Conservation (phyloP, 371 early-diverging fungal genomes). For the Mucor plumbeus region DNA sequence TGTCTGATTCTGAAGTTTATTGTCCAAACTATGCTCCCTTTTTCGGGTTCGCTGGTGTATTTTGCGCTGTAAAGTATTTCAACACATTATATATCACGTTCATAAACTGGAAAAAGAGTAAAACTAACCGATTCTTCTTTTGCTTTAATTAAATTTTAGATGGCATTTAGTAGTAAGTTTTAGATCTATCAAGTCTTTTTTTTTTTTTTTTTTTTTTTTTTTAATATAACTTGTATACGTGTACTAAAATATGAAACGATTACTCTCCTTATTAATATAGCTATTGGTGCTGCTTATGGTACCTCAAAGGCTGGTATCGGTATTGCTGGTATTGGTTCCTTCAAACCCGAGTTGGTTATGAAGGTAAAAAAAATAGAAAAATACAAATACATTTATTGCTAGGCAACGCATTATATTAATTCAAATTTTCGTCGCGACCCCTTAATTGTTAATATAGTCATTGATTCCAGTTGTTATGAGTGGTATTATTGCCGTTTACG, state of each 20-base stretch:
- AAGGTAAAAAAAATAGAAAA: constrained; percentile 55
- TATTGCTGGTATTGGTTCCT: constrained; percentile 86
- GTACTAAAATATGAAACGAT: background rate
- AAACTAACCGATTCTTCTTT: constrained; percentile 11
- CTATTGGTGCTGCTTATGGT: constrained; percentile 92
- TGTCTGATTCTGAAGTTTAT: constrained; percentile 43
- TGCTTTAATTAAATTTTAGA: constrained; percentile 21
- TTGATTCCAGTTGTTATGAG: constrained; percentile 93
- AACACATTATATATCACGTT: constrained; percentile 6
- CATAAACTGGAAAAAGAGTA: background rate
- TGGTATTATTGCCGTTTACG: constrained; percentile 94
- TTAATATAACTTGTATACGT: background rate
- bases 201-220: background rate
- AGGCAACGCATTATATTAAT: background rate
- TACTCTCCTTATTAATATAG: constrained; percentile 37
- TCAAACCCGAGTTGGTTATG: constrained; percentile 89
- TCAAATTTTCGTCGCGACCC: background rate
- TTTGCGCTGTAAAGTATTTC: constrained; percentile 44
- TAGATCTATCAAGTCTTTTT: background rate
- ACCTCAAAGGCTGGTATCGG: constrained; percentile 93
- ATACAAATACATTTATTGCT: background rate
- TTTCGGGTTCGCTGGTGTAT: constrained; percentile 58
- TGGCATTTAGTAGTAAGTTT: constrained; percentile 50
- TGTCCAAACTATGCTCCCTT: constrained; percentile 57
- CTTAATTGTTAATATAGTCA: constrained; percentile 35